Percentiles rank a stretch among this genome's conserved stretches.
Conservation (phyloP, 164 flowering plant genomes). For the Annona cherimola region DNA sequence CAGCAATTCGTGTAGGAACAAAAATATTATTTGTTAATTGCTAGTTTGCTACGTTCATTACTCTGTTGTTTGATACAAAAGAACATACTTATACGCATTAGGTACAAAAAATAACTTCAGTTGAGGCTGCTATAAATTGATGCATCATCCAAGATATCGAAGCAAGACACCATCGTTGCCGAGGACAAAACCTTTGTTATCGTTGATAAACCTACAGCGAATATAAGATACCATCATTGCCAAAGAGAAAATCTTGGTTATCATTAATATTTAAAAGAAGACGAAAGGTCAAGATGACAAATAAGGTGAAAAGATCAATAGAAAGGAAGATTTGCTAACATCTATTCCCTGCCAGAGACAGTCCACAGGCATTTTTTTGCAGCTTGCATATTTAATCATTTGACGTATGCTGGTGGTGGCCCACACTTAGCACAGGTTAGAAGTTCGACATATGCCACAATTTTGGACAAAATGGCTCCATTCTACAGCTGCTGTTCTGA, state of each 20-base stretch:
- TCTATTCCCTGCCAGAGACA: no score
- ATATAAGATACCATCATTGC: background rate
- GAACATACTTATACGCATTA: background rate
- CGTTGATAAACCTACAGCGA: conserved; percentile 69
- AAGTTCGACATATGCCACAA: background rate
- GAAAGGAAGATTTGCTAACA: no score
- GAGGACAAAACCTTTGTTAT: conserved; percentile 76
- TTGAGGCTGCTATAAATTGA: background rate
- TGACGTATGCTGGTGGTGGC: background rate
- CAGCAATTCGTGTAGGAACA: background rate
- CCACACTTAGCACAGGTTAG: background rate
- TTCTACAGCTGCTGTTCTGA: background rate
- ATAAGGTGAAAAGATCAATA: no score
- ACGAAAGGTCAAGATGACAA: no score
- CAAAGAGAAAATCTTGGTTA: no score
- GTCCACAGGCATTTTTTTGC: no score
- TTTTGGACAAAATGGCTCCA: background rate
- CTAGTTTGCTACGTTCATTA: background rate
- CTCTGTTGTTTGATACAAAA: background rate
- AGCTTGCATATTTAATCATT: no score
- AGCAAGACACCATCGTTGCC: conserved; percentile 97
- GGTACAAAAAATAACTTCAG: background rate
- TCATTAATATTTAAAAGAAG: no score
- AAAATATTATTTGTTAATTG: background rate
- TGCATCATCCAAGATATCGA: conserved; percentile 72